Conservation (phyloP, 352 stramenopile genomes). For the Stephanocyclus meneghinianus region DNA sequence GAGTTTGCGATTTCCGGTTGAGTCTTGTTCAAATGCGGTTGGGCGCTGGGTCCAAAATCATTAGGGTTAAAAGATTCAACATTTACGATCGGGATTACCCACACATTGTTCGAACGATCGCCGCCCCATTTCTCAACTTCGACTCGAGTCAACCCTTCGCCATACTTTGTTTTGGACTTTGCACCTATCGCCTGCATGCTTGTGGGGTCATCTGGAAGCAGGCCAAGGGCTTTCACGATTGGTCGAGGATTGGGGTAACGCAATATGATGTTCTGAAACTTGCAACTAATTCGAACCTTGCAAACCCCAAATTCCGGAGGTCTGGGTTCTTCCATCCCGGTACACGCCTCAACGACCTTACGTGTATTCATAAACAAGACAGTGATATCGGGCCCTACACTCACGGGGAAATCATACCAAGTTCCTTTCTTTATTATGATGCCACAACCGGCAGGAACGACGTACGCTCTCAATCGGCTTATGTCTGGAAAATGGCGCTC, state of each 20-base stretch:
- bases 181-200: not conserved
- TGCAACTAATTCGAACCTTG: constrained; percentile 32
- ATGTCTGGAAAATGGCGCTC: constrained; percentile 29
- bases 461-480: constrained; percentile 32
- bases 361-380: constrained; percentile 41
- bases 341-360: constrained; percentile 39
- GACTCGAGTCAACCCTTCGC: constrained; percentile 26
- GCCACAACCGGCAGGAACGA: constrained; percentile 37
- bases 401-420: constrained; percentile 46
- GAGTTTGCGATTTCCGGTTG: constrained; percentile 39
- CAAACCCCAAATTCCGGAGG: constrained; percentile 43
- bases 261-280: constrained; percentile 20
- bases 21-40: constrained; percentile 39
- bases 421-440: constrained; percentile 52
- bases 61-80: constrained; percentile 29
- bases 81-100: constrained; percentile 42
- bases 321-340: constrained; percentile 27
- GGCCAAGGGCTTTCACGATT: constrained; percentile 25
- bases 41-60: constrained; percentile 36
- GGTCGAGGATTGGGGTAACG: constrained; percentile 30
- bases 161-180: constrained; percentile 8
- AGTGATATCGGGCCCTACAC: constrained; percentile 29
- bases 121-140: constrained; percentile 37
- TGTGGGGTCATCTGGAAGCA: constrained; percentile 1
- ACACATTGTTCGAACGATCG: constrained; percentile 13